Conservation (phyloP, 371 early-diverging fungal species). For the Mortierella sp. region DNA sequence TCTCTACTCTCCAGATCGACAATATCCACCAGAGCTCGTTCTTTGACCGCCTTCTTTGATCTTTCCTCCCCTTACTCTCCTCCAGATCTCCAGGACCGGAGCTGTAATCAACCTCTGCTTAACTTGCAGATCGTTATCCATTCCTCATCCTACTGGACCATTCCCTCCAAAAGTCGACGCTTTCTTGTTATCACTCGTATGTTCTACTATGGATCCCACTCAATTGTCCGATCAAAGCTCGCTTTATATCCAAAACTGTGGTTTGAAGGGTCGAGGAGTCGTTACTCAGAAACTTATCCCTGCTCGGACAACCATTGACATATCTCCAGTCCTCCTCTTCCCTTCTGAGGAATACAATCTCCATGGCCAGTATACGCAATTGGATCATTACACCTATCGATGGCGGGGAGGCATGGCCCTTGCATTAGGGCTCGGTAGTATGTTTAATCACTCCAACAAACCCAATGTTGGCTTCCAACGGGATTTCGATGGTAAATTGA, state of each 20-base stretch:
- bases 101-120: not conserved
- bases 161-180: slow-evolving; percentile 10
- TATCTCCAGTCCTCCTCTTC: slow-evolving; percentile 74
- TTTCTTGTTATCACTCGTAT: slow-evolving; percentile 22
- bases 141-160: slow-evolving; percentile 1
- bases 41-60: not conserved
- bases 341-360: slow-evolving; percentile 65
- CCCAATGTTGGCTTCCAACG: slow-evolving; percentile 77
- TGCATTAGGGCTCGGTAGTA: slow-evolving; percentile 77
- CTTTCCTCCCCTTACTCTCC: not conserved
- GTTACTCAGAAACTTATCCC: slow-evolving; percentile 60
- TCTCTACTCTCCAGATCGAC: too few species aligned
- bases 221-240: slow-evolving; percentile 58
- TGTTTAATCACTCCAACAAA: slow-evolving; percentile 74
- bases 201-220: slow-evolving; percentile 34
- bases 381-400: slow-evolving; percentile 79
- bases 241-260: slow-evolving; percentile 60
- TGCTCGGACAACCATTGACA: slow-evolving; percentile 65
- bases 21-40: not conserved
- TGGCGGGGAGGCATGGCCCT: slow-evolving; percentile 76
- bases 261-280: slow-evolving; percentile 70
- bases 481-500: slow-evolving; percentile 66
- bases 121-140: not conserved
- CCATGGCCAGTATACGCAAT: slow-evolving; percentile 70
- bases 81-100: slow-evolving; percentile 6